phyloP scores from a whole-genome alignment of 139 green algal species.

The Chlorella sp. region DNA sequence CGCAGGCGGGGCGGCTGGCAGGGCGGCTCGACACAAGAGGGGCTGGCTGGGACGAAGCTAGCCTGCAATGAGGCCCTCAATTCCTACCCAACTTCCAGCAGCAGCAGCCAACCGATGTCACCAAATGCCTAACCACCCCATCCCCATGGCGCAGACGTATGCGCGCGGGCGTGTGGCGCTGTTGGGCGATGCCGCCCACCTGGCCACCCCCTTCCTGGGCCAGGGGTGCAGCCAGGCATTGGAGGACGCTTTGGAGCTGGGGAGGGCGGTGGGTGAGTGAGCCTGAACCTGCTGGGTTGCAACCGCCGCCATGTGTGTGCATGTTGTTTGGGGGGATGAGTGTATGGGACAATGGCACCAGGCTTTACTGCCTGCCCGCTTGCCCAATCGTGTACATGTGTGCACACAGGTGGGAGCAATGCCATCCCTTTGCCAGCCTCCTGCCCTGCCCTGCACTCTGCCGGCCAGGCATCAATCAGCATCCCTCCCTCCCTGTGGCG shows the following conservation, averaged over 20 bases:
- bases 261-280: background rate
- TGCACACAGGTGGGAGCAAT: background rate
- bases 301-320: background rate
- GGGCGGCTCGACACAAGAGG: too few relatives aligned
- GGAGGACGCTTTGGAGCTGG: conserved; percentile 37
- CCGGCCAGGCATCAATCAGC: background rate
- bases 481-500: background rate
- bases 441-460: background rate
- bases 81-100: too few relatives aligned
- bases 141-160: conserved; percentile 23
- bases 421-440: background rate
- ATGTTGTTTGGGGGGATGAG: background rate
- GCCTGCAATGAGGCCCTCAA: too few relatives aligned
- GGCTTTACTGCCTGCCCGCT: background rate
- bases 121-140: too few relatives aligned
- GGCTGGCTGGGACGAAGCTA: too few relatives aligned
- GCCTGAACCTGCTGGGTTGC: background rate
- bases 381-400: background rate
- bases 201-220: conserved; percentile 21
- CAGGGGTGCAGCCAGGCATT: conserved; percentile 28
- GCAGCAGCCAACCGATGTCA: background rate
- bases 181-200: conserved; percentile 35
- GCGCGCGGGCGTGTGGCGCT: conserved; percentile 19
- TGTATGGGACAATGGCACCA: too few relatives aligned
- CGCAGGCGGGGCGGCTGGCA: too few relatives aligned